Percentiles rank a stretch among this genome's conserved stretches.
These are phyloP conservation scores for Fusarium staphyleae DNA, from an alignment of 2,329 filamentous ascomycete species.

Conservation along the genomic window DNA sequence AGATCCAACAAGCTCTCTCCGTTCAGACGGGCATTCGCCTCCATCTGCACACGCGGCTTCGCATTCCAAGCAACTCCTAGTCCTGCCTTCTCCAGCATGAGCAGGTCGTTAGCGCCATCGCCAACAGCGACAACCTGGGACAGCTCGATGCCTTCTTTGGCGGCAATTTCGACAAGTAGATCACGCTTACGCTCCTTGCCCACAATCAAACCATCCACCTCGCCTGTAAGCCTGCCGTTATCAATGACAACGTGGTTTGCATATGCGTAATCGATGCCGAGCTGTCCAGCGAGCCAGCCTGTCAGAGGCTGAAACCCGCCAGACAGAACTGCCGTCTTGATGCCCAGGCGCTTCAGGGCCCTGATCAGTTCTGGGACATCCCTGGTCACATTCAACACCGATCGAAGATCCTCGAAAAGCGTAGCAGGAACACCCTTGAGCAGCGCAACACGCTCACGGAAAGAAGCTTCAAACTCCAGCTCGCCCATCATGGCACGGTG, in stretches of 20 bases:
- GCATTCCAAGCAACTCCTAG: slow-evolving; percentile 85
- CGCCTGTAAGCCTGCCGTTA: slow-evolving; percentile 70
- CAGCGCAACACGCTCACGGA: slow-evolving; percentile 80
- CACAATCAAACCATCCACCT: slow-evolving; percentile 75
- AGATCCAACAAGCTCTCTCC: slow-evolving; percentile 74
- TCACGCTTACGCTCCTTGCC: slow-evolving; percentile 78
- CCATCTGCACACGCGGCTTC: slow-evolving; percentile 81
- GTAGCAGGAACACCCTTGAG: slow-evolving; percentile 80
- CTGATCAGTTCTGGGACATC: slow-evolving; percentile 78
- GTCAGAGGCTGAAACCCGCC: slow-evolving; percentile 93
- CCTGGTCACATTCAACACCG: slow-evolving; percentile 78
- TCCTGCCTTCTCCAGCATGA: slow-evolving; percentile 79
- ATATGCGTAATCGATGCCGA: slow-evolving; percentile 86
- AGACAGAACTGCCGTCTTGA: slow-evolving; percentile 88
- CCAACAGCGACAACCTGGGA: slow-evolving; percentile 77
- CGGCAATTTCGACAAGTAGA: slow-evolving; percentile 74
- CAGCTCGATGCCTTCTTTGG: slow-evolving; percentile 68
- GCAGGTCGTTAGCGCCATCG: slow-evolving; percentile 82
- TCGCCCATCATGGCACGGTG: slow-evolving; percentile 95
- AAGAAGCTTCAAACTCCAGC: slow-evolving; percentile 85
- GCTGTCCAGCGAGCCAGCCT: slow-evolving; percentile 78
- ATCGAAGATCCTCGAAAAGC: slow-evolving; percentile 80
- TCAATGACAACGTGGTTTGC: slow-evolving; percentile 83
- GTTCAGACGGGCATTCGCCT: slow-evolving; percentile 76
- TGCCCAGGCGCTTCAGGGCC: slow-evolving; percentile 78